These are phyloP conservation scores for Blastocystis sp. DNA, from an alignment of 352 stramenopile species.

Conservation along the genomic window DNA sequence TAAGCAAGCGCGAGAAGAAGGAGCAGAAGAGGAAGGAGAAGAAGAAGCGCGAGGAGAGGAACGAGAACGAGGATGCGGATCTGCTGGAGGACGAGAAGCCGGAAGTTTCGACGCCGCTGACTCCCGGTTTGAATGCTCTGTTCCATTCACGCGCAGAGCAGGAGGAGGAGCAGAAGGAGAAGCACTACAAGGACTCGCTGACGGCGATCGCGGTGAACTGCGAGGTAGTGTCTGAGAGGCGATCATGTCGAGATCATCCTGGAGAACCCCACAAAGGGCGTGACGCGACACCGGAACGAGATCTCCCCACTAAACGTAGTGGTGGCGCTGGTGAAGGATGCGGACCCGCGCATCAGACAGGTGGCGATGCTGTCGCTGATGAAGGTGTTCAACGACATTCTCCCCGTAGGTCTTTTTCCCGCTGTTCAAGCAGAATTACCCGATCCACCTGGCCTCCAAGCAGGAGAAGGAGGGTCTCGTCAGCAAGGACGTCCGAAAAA, in stretches of 20 bases:
- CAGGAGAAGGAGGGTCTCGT: conserved; percentile 39
- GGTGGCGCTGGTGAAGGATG: background rate
- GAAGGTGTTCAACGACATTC: conserved; percentile 49
- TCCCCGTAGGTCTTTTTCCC: background rate
- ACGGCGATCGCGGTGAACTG: conserved; percentile 29
- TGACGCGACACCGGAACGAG: background rate
- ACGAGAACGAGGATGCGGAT: background rate
- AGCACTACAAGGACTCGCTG: background rate
- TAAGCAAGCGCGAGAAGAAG: background rate
- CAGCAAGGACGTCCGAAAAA: conserved; percentile 27
- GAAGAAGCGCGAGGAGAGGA: background rate
- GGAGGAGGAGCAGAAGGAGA: background rate
- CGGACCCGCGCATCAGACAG: background rate
- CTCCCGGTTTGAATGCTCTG: background rate
- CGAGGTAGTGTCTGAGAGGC: background rate
- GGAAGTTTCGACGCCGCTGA: background rate
- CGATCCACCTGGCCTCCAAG: conserved; percentile 11
- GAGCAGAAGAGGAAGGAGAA: conserved; percentile 4
- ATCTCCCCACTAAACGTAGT: background rate
- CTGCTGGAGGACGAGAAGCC: background rate
- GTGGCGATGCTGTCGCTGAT: conserved; percentile 22
- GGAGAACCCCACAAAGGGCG: conserved; percentile 1
- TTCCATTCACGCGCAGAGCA: background rate
- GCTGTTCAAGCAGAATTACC: background rate
- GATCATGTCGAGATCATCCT: background rate